These are phyloP conservation scores for Ceratocystis ficicola DNA, from an alignment of 2,329 filamentous ascomycete genomes.

Conservation along the genomic window DNA sequence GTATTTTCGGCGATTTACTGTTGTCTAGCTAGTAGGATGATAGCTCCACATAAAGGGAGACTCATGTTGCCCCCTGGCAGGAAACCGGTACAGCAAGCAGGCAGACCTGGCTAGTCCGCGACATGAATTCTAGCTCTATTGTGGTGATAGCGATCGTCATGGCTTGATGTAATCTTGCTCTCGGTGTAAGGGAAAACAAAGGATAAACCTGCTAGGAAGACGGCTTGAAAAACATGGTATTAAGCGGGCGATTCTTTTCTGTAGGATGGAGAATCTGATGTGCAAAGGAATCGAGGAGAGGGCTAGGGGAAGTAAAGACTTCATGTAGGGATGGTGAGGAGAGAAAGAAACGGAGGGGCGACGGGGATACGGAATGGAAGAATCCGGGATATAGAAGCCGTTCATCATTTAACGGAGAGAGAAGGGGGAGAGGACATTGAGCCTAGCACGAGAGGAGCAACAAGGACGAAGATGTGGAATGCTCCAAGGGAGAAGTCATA, in stretches of 20 bases:
- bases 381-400: background rate
- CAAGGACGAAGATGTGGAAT: background rate
- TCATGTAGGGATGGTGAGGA: background rate
- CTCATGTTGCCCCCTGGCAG: background rate
- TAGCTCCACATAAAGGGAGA: background rate
- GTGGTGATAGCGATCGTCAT: conserved; percentile 6
- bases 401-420: background rate
- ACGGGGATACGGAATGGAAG: conserved; percentile 1
- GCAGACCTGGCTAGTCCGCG: background rate
- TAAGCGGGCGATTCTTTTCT: background rate
- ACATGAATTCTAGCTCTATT: background rate
- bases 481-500: background rate
- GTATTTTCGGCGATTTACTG: background rate
- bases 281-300: background rate
- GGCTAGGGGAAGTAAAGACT: background rate
- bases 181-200: background rate
- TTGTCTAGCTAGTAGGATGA: background rate
- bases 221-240: background rate
- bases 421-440: background rate
- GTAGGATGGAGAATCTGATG: too few relatives aligned
- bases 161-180: background rate
- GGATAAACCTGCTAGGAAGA: background rate
- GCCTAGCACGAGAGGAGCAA: background rate
- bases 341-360: background rate
- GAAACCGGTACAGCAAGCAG: conserved; percentile 7